phyloP scores from a whole-genome alignment of 1,139 yeast species.

The Taiozyma sp. region DNA sequence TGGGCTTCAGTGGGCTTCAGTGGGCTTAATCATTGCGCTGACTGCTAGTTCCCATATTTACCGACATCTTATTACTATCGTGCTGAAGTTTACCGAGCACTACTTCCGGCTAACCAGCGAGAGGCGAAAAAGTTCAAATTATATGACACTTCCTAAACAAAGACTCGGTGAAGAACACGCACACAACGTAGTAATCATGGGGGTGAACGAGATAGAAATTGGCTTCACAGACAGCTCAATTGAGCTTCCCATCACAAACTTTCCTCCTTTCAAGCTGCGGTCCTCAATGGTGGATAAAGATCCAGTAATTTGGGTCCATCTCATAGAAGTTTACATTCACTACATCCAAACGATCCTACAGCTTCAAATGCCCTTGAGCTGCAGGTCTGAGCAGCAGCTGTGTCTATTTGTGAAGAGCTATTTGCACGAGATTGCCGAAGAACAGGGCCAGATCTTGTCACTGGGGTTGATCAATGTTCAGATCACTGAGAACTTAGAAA shows the following conservation, averaged over 20 bases:
- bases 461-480: slow-evolving; percentile 70
- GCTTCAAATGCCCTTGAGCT: slow-evolving; percentile 34
- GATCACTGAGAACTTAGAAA: slow-evolving; percentile 47
- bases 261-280: slow-evolving; percentile 68
- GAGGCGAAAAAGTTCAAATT: background rate
- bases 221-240: slow-evolving; percentile 11
- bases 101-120: background rate
- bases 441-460: slow-evolving; percentile 54
- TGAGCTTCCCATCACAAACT: slow-evolving; percentile 58
- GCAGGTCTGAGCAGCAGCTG: slow-evolving; percentile 55
- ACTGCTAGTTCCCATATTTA: background rate
- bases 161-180: background rate
- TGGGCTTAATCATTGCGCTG: too few relatives aligned
- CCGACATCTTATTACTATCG: background rate
- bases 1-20: too few relatives aligned
- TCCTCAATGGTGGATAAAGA: slow-evolving; percentile 75
- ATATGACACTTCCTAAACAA: background rate
- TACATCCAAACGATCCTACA: slow-evolving; percentile 33
- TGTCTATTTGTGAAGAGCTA: slow-evolving; percentile 51
- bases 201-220: slow-evolving; percentile 1
- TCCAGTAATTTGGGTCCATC: slow-evolving; percentile 78
- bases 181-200: background rate
- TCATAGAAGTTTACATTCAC: slow-evolving; percentile 58
- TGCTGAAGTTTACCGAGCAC: background rate
- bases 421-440: slow-evolving; percentile 56